Evolutionary conservation across 306 rosid species (phyloP).

Genomic region (Ammopiptanthus mongolicus): DNA sequence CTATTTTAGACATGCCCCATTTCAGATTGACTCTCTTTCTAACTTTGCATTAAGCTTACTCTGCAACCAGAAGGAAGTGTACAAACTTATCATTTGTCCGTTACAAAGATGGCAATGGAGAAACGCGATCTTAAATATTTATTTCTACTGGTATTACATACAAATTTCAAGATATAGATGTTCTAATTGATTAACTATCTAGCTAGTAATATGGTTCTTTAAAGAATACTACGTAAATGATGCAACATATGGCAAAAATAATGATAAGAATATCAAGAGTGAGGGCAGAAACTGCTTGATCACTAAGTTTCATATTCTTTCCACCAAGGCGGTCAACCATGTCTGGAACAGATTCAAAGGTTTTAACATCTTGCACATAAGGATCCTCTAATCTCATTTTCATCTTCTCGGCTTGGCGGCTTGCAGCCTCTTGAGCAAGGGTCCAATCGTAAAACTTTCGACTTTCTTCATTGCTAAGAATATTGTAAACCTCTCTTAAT

Average conservation of each 20-base stretch:
- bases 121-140: background rate
- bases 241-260: conserved; percentile 51
- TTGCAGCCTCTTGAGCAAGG: conserved; percentile 82
- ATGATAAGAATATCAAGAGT: conserved; percentile 62
- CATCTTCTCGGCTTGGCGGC: conserved; percentile 67
- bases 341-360: conserved; percentile 60
- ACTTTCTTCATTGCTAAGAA: conserved; percentile 57
- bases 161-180: background rate
- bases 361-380: conserved; percentile 30
- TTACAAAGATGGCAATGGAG: background rate
- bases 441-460: conserved; percentile 87
- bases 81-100: background rate
- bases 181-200: background rate
- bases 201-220: conserved; percentile 56
- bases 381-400: conserved; percentile 81
- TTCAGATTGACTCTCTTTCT: background rate
- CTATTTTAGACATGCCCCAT: background rate
- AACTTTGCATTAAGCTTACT: background rate
- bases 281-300: conserved; percentile 76
- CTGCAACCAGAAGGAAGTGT: background rate
- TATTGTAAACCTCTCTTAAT: conserved; percentile 61
- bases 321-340: conserved; percentile 80
- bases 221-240: conserved; percentile 51
- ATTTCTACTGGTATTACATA: background rate
- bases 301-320: conserved; percentile 68